Evolutionary conservation across 2,329 filamentous ascomycete genomes (phyloP).

Genomic region (Aspergillus puulaauensis): DNA sequence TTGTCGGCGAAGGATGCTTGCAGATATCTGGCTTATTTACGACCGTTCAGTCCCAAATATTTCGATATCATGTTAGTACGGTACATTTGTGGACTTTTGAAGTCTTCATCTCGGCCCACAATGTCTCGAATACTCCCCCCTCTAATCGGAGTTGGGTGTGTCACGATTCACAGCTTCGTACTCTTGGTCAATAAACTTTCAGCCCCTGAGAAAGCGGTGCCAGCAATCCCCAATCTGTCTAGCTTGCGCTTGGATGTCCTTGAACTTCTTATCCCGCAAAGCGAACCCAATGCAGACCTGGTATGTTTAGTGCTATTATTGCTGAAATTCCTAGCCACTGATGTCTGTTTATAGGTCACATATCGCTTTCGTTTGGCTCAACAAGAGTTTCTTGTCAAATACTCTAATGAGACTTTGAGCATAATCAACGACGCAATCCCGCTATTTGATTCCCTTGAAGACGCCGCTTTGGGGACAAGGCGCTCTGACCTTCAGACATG

Average conservation of each 20-base stretch:
- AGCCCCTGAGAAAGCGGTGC: slow-evolving; percentile 20
- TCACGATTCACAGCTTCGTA: slow-evolving; percentile 43
- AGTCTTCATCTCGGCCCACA: slow-evolving; percentile 31
- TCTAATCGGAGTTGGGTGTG: slow-evolving; percentile 46
- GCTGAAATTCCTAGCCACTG: background rate
- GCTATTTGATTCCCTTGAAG: slow-evolving; percentile 16
- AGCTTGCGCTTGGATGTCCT: slow-evolving; percentile 32
- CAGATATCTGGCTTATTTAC: slow-evolving; percentile 43
- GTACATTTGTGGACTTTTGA: slow-evolving; percentile 43
- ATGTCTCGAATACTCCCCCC: slow-evolving; percentile 37
- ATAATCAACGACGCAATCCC: slow-evolving; percentile 34
- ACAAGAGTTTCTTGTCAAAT: slow-evolving; percentile 38
- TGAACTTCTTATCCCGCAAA: slow-evolving; percentile 30
- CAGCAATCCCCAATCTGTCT: slow-evolving; percentile 26
- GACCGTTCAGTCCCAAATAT: slow-evolving; percentile 43
- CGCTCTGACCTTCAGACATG: slow-evolving; percentile 20
- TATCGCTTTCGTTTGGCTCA: slow-evolving; percentile 42
- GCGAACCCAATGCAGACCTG: slow-evolving; percentile 27
- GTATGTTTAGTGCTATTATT: slow-evolving; percentile 20
- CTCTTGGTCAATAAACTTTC: slow-evolving; percentile 34
- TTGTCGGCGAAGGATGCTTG: slow-evolving; percentile 37
- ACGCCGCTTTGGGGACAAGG: background rate
- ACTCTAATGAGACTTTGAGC: slow-evolving; percentile 32
- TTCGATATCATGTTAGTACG: slow-evolving; percentile 45
- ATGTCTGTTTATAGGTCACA: slow-evolving; percentile 25